A percentile compares a stretch with the other conserved stretches of the same genome.
Conservation (phyloP, 2,329 filamentous ascomycete species). For the Penicillium sp. region DNA sequence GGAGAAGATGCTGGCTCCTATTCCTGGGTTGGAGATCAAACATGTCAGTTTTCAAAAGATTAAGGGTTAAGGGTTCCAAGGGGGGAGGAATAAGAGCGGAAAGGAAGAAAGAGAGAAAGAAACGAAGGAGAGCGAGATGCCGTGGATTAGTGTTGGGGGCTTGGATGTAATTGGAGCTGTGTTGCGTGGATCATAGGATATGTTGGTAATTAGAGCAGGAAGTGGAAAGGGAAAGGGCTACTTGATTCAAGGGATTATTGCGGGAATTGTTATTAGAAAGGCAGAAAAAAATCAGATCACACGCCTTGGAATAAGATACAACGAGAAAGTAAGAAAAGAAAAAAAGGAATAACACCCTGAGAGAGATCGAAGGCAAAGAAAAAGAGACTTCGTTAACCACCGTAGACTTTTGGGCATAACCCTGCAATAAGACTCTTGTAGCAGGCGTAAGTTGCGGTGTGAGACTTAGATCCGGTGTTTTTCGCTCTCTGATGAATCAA, state of each 20-base stretch:
- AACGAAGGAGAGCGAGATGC: neutral
- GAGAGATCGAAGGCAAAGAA: conserved; percentile 17
- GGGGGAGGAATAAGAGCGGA: neutral
- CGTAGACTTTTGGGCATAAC: conserved; percentile 26
- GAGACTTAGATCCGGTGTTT: conserved; percentile 65
- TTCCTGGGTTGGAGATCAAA: conserved; percentile 47
- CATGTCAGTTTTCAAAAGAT: conserved; percentile 45
- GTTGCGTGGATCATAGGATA: conserved; percentile 6
- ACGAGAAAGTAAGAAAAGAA: conserved; percentile 21
- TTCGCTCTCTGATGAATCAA: conserved; percentile 62
- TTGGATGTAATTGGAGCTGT: conserved; percentile 1
- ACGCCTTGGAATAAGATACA: conserved; percentile 39
- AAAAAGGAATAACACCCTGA: conserved; percentile 15
- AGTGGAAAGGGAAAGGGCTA: conserved; percentile 15
- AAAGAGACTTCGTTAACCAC: conserved; percentile 26
- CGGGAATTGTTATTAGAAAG: conserved; percentile 27
- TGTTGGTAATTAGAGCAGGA: conserved; percentile 6
- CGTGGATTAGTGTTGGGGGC: conserved; percentile 1
- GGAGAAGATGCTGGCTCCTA: conserved; percentile 38
- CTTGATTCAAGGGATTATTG: conserved; percentile 18
- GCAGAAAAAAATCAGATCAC: conserved; percentile 14
- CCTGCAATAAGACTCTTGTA: conserved; percentile 7
- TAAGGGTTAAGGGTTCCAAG: conserved; percentile 7
- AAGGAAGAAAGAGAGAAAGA: neutral
- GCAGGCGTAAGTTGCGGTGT: conserved; percentile 2